Base-by-base conservation (phyloP, 192 early-diverging fungal genomes). In the Diversispora eburnea region DNA sequence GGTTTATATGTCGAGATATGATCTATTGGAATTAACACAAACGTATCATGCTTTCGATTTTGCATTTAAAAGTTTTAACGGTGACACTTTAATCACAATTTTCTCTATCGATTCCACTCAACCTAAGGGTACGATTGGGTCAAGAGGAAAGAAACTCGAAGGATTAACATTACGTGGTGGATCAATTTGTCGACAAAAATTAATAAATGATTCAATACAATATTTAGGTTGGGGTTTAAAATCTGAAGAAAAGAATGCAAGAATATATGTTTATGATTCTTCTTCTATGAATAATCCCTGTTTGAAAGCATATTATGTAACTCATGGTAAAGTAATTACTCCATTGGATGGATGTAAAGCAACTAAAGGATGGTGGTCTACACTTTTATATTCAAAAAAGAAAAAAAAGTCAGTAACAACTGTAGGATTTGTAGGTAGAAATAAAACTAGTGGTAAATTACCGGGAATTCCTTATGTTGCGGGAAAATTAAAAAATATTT, bases 231-330 rank as follows among this genome's bases (percentile, higher is more conserved):
- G 67, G 52, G 33, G 39, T 41, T 13, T 52, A n/a, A 41, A 41
- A 17, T 22, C 51, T 15, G 67, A 70, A 43, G 48, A 56, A 56
- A 54, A 70, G 6, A 52, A 70, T 17, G 54, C 67, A 8, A 70
- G 67, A 20, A 56, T 70, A 19, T 70, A 70, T 56, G 10, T 70
- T 19, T 70, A 25, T 70, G 67, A 70, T 41, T 41, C 48, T 41
- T 25, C 55, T 8, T 43, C 8, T 33, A 19, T n/a, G 46, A 10
- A 52, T 9, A 12, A 19, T 4, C 51, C 51, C 15, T 8, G 19
- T 19, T 20, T 22, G 17, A 17, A 41, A 13, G 51, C 49, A 43
- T 52, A 47, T 67, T 70, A 56, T 45, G 67, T 70, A 3, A 70
- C 52, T 19, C 4, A 19, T 41, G 67, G 67, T 3, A 70, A 13